Evolutionary conservation across 352 stramenopile species (phyloP).

Genomic region (Globisporangium ultimum): DNA sequence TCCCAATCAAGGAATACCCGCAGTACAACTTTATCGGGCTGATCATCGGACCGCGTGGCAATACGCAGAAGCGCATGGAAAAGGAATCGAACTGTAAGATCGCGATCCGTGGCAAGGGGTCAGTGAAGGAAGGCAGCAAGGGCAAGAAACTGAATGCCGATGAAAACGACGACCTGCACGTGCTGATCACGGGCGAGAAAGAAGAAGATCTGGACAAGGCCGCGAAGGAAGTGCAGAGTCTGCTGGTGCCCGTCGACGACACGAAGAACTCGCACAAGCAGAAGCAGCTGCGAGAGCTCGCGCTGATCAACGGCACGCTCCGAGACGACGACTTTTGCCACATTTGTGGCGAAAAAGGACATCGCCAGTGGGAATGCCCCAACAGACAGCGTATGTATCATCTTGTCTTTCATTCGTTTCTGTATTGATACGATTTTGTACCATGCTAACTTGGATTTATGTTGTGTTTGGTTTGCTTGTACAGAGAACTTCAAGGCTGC

Average conservation of each 20-base stretch:
- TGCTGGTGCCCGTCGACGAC: conserved; percentile 92
- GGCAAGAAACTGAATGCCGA: conserved; percentile 91
- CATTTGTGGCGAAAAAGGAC: conserved; percentile 97
- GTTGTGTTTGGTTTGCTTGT: conserved; percentile 32
- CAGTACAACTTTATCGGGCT: conserved; percentile 99
- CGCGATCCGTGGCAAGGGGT: conserved; percentile 95
- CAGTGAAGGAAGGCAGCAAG: conserved; percentile 96
- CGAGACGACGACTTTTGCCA: conserved; percentile 97
- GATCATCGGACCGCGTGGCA: conserved; percentile 98
- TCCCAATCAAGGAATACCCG: conserved; percentile 97
- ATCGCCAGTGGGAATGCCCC: conserved; percentile 97
- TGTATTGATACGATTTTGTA: neutral
- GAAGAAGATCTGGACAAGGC: conserved; percentile 86
- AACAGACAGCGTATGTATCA: conserved; percentile 74
- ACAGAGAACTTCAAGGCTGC: conserved; percentile 72
- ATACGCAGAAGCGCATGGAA: conserved; percentile 99
- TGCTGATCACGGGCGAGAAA: conserved; percentile 91
- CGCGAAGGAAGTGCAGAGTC: conserved; percentile 84
- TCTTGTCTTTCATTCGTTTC: conserved; percentile 16
- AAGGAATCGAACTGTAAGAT: conserved; percentile 99
- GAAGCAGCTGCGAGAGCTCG: conserved; percentile 97
- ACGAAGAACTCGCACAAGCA: conserved; percentile 97
- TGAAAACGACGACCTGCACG: conserved; percentile 96
- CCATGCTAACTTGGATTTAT: neutral
- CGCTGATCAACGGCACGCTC: conserved; percentile 98